Base-by-base conservation (phyloP, 805 yeast species). In the Barnettozyma wickerhamii region DNA sequence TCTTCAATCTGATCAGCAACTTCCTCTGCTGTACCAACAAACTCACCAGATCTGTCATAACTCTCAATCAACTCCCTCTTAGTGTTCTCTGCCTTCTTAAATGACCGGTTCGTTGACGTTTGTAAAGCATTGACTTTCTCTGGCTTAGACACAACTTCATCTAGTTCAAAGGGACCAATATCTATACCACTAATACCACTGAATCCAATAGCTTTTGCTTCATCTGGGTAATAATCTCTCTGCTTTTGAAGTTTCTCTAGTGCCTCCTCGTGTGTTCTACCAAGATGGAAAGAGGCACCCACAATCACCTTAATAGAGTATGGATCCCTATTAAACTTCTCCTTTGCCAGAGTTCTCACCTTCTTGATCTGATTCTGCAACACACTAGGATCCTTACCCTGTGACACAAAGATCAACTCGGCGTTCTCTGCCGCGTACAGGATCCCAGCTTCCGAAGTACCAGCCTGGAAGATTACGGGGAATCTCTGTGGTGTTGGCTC, bases 401-500 rank as follows among this genome's bases (percentile, higher is more conserved):
- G 26, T 17, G 24, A n/a, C 19, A 40, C 39, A 45, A 66, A 68
- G 14, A 66, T 61, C 13, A 56, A 61, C 45, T 68, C 73, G 1
- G 72, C 72, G 45, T 65, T 60, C 39, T 59, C 59, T 13, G 73
- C 71, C 3, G 71, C 73, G 45, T 63, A 60, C 9, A 63, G 61
- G 29, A 57, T 58, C 7, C 73, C 73, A n/a, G 54, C 56, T 10
- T 59, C 49, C 6, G 72, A 68, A 34, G 66, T 53, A 4, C 73
- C 72, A 1, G 72, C 73, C 50, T 68, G 73, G 29, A 67, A 56
- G 26, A 68, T 51, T 13, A 68, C 62, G 2, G 73, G 73, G 4
- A 69, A 50, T 48, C 72, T 56, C 43, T 68, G 73, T 5, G 68
- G 69, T 13, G 69, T 56, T 3, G 73, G 73, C 27, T 62, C 60